Percentiles rank a stretch among this genome's conserved stretches.
phyloP scores from a whole-genome alignment of 768 basidiomycete species.

The Boletus reticulatus region DNA sequence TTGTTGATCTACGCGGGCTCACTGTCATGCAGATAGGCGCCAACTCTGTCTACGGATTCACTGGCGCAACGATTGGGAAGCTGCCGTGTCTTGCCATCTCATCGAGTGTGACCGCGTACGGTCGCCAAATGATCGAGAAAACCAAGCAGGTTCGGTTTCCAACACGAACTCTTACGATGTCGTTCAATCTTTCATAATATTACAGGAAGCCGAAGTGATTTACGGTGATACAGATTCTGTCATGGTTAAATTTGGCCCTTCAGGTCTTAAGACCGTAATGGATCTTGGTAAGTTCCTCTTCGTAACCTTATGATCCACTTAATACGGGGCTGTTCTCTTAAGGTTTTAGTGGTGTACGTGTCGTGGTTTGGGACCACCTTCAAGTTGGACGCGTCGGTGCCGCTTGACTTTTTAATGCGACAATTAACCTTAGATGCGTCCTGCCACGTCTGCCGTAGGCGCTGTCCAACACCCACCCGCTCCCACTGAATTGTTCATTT shows the following conservation, averaged over 20 bases:
- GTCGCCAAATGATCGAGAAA: slow-evolving; percentile 98
- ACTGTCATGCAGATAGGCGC: slow-evolving; percentile 79
- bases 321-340: not conserved
- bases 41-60: slow-evolving; percentile 99
- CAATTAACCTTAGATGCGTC: too few relatives aligned
- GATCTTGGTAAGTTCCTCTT: slow-evolving; percentile 59
- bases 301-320: not conserved
- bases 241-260: slow-evolving; percentile 96
- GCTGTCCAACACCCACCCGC: too few relatives aligned
- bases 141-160: slow-evolving; percentile 70
- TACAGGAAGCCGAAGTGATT: slow-evolving; percentile 84
- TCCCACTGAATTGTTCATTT: too few relatives aligned
- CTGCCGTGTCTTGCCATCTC: slow-evolving; percentile 95
- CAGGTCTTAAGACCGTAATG: slow-evolving; percentile 87
- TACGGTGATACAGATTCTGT: slow-evolving; percentile 99
- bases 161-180: not conserved
- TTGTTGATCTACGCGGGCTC: not conserved
- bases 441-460: too few relatives aligned
- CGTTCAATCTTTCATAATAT: not conserved
- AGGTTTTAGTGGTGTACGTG: too few relatives aligned
- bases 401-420: too few relatives aligned
- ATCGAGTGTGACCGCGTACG: slow-evolving; percentile 92
- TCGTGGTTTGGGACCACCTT: too few relatives aligned
- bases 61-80: slow-evolving; percentile 96
- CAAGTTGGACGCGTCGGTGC: too few relatives aligned